Conservation (phyloP, 75 land plant genomes). For the Larix kaempferi region DNA sequence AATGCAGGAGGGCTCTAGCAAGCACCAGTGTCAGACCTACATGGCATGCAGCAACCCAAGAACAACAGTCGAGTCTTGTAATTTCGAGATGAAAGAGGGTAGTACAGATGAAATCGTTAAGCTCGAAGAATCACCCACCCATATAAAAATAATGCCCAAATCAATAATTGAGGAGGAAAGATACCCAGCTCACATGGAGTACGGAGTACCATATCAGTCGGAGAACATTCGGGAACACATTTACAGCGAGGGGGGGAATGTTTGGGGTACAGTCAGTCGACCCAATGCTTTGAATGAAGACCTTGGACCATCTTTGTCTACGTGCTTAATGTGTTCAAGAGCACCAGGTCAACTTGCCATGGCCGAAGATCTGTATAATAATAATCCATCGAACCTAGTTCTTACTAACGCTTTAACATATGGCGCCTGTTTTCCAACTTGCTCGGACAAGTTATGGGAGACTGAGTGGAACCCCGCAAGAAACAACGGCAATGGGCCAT, state of each 20-base stretch:
- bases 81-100: background rate
- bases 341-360: background rate
- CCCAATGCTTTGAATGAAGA: no score
- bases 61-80: background rate
- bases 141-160: conserved; percentile 2
- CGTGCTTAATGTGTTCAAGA: background rate
- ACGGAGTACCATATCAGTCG: background rate
- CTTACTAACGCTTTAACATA: background rate
- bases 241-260: background rate
- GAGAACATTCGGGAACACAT: conserved; percentile 5
- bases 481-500: background rate
- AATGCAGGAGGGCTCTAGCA: background rate
- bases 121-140: background rate
- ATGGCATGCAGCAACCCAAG: background rate
- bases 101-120: background rate
- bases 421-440: background rate
- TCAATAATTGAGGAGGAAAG: background rate
- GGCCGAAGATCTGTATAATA: background rate
- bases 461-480: conserved; percentile 3
- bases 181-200: background rate
- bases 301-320: background rate
- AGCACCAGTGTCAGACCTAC: background rate
- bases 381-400: background rate
- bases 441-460: conserved; percentile 5
- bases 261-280: background rate